Conservation (phyloP, 495 filamentous ascomycete genomes). For the Neurospora hispaniola region DNA sequence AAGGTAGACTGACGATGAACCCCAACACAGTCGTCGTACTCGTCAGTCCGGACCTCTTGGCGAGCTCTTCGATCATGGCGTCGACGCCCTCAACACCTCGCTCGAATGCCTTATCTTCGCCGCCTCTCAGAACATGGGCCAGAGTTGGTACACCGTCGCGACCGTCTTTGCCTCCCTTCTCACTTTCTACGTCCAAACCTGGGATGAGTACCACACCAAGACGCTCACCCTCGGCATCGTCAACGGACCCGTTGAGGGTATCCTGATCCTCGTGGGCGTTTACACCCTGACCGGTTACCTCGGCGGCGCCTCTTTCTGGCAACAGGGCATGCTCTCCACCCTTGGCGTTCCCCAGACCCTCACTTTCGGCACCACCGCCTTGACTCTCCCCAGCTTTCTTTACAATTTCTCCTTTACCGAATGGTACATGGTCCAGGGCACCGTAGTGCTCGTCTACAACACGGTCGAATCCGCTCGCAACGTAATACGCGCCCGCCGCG, state of each 20-base stretch:
- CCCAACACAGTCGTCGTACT: slow-evolving; percentile 59
- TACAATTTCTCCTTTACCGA: slow-evolving; percentile 77
- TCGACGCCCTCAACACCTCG: slow-evolving; percentile 93
- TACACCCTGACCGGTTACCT: slow-evolving; percentile 77
- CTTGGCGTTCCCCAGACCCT: slow-evolving; percentile 55
- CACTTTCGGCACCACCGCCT: slow-evolving; percentile 48
- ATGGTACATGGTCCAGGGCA: slow-evolving; percentile 91
- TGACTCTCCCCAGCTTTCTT: slow-evolving; percentile 54
- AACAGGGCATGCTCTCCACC: slow-evolving; percentile 62
- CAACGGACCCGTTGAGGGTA: slow-evolving; percentile 91
- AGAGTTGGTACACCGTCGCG: slow-evolving; percentile 81
- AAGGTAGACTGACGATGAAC: background rate
- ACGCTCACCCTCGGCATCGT: slow-evolving; percentile 85
- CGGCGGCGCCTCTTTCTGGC: slow-evolving; percentile 89
- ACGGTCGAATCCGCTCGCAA: slow-evolving; percentile 63
- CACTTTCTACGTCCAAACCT: slow-evolving; percentile 97
- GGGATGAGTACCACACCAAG: slow-evolving; percentile 98
- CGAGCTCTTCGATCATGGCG: slow-evolving; percentile 95
- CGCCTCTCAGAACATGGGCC: slow-evolving; percentile 81
- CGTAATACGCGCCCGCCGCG: slow-evolving; percentile 68
- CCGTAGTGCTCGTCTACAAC: slow-evolving; percentile 72
- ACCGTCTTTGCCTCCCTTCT: slow-evolving; percentile 62
- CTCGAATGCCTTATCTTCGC: slow-evolving; percentile 89
- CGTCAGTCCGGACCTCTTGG: slow-evolving; percentile 87
- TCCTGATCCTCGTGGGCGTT: slow-evolving; percentile 71